Base-by-base conservation (phyloP, 108 stramenopile species). In the Skeletonema tropicum region DNA sequence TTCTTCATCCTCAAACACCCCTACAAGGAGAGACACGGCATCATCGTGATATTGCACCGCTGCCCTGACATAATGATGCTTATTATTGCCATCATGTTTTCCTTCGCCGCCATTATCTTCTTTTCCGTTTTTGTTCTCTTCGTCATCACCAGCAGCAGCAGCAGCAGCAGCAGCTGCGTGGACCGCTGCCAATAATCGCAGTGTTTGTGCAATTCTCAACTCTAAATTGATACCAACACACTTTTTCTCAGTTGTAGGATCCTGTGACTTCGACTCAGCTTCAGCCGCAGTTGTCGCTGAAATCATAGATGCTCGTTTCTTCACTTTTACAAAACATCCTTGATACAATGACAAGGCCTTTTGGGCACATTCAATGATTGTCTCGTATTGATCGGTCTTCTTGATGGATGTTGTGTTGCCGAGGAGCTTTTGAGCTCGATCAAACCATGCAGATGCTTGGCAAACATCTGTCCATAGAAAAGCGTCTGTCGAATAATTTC, bases 21-120 rank as follows among this genome's bases (percentile, higher is more conserved):
- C 77, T 29, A 78, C 77, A 23, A 78, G 46, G 5, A 78, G 45
- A 8, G 77, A 78, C 14, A 78, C 77, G 0, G 77, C 77, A 57
- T 57, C 52, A 21, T 78, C 77, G 41, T 78, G 77, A 71, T 60
- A 61, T 21, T 66, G 39, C 25, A 71, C 70, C 1, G 77, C 77
- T 35, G 41, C 63, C 45, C 48, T 52, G 7, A 78, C 30, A 60
- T 71, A 32, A 21, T 39, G 10, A 66, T 39, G 41, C 3, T 21
- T 10, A 45, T 66, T 26, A 13, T 45, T 13, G 0, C 42, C 29
- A 25, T 26, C 29, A 25, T 26, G 29, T 19, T 49, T 49, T 19
- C 4, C 48, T 49, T 49, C 48, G 19, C 48, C 48, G 19, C 3
- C 15, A 6, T 49, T 1, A 1, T 49, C 17, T 49, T 49, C 17